Evolutionary conservation across 257 asterid species (phyloP).

Genomic region (Forsythia suspensa): DNA sequence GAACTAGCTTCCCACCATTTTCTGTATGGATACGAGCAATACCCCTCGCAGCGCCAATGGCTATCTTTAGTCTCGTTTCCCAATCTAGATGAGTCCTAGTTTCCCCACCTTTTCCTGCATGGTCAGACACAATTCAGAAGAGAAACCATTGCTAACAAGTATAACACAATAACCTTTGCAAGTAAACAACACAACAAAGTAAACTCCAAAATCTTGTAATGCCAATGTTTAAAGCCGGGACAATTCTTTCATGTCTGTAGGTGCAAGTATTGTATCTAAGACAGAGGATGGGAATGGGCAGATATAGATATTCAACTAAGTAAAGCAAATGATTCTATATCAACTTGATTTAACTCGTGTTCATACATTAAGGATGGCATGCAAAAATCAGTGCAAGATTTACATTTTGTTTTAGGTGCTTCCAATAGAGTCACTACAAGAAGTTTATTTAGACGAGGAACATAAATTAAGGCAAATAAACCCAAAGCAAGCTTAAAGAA

Average conservation of each 20-base stretch:
- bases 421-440: not conserved
- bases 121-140: not conserved
- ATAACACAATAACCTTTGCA: not conserved
- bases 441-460: not conserved
- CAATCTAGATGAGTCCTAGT: conserved; percentile 51
- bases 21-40: conserved; percentile 64
- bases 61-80: conserved; percentile 69
- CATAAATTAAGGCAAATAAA: not conserved
- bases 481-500: not conserved
- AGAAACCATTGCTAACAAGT: not conserved
- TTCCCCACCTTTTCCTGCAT: conserved; percentile 57
- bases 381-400: not conserved
- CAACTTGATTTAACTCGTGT: not conserved
- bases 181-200: not conserved
- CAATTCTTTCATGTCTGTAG: not conserved
- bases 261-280: not conserved
- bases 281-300: not conserved
- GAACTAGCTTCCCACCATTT: conserved; percentile 66
- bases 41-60: conserved; percentile 78
- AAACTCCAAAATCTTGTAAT: not conserved
- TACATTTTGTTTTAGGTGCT: not conserved
- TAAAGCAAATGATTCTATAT: not conserved
- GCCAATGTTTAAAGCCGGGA: not conserved
- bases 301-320: not conserved
- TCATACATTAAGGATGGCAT: not conserved